These are phyloP conservation scores for Colletotrichum sp. DNA, from an alignment of 2,329 filamentous ascomycete genomes.

Conservation along the genomic window DNA sequence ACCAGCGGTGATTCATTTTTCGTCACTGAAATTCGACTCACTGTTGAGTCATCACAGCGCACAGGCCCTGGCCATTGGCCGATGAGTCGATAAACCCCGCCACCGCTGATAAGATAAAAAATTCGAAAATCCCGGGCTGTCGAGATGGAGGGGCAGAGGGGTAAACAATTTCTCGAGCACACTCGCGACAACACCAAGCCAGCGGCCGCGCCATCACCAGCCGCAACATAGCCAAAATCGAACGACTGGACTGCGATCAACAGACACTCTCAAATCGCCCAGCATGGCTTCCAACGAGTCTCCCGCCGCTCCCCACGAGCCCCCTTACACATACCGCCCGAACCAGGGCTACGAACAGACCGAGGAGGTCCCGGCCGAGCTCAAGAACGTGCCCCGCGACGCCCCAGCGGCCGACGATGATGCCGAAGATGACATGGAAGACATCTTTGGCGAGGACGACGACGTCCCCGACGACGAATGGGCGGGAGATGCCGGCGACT, in stretches of 20 bases:
- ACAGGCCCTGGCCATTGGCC: not conserved
- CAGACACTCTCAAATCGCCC: not conserved
- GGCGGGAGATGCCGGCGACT: conserved; percentile 65
- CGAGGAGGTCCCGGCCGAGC: conserved; percentile 25
- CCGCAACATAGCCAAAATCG: not conserved
- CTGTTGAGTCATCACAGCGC: conserved; percentile 14
- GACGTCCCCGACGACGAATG: conserved; percentile 64
- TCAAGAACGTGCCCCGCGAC: conserved; percentile 4
- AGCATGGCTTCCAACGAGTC: conserved; percentile 26
- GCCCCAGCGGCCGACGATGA: conserved; percentile 6
- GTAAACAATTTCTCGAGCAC: not conserved
- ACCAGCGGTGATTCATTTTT: not conserved
- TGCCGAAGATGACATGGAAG: conserved; percentile 43
- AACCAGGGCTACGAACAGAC: conserved; percentile 49
- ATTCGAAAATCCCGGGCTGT: not conserved
- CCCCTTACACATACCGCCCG: conserved; percentile 48
- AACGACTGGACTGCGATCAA: not conserved
- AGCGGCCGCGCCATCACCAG: not conserved
- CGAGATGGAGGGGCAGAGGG: conserved; percentile 12
- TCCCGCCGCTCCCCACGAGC: conserved; percentile 48
- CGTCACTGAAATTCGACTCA: not conserved
- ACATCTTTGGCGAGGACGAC: conserved; percentile 61
- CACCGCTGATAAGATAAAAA: conserved; percentile 22
- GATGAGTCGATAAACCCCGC: conserved; percentile 2
- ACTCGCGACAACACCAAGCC: not conserved